These are phyloP conservation scores for Alternaria ethzedia DNA, from an alignment of 2,329 filamentous ascomycete genomes.

Conservation along the genomic window DNA sequence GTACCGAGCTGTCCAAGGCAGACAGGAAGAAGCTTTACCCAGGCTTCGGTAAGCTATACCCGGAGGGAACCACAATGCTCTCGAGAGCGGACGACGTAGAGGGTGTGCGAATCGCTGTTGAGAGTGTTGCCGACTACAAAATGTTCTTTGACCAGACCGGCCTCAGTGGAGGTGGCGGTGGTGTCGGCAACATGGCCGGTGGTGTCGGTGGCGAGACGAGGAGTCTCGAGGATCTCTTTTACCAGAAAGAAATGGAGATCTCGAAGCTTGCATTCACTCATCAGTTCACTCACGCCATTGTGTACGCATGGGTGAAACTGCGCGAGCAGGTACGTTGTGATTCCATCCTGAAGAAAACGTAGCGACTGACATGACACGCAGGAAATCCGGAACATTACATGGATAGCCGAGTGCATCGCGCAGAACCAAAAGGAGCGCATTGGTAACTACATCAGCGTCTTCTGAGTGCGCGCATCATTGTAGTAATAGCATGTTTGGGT, in stretches of 20 bases:
- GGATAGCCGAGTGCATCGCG: conserved; percentile 99
- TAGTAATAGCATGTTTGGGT: conserved; percentile 36
- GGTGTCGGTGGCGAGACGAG: conserved; percentile 81
- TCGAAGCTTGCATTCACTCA: conserved; percentile 93
- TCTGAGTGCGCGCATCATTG: conserved; percentile 51
- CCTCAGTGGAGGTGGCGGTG: conserved; percentile 73
- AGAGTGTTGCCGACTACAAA: conserved; percentile 93
- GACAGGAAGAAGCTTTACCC: conserved; percentile 98
- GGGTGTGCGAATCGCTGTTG: conserved; percentile 89
- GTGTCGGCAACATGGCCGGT: conserved; percentile 82
- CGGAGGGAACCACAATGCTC: conserved; percentile 93
- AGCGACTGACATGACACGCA: conserved; percentile 49
- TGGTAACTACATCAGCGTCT: conserved; percentile 98
- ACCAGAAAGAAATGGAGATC: conserved; percentile 99
- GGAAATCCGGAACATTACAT: conserved; percentile 99
- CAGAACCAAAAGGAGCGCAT: conserved; percentile 99
- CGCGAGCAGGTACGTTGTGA: conserved; percentile 81
- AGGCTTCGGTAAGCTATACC: conserved; percentile 86
- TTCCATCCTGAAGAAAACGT: not conserved
- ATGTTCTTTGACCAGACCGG: conserved; percentile 93
- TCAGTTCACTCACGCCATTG: conserved; percentile 92
- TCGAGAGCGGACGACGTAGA: conserved; percentile 94
- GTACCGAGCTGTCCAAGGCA: conserved; percentile 90
- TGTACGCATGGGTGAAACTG: conserved; percentile 97
- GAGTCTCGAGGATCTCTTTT: conserved; percentile 96